Evolutionary conservation across 2,329 filamentous ascomycete species (phyloP), one percentile per base, ranked within the genome.

Genomic region (Ascochyta clinopodiicola): DNA sequence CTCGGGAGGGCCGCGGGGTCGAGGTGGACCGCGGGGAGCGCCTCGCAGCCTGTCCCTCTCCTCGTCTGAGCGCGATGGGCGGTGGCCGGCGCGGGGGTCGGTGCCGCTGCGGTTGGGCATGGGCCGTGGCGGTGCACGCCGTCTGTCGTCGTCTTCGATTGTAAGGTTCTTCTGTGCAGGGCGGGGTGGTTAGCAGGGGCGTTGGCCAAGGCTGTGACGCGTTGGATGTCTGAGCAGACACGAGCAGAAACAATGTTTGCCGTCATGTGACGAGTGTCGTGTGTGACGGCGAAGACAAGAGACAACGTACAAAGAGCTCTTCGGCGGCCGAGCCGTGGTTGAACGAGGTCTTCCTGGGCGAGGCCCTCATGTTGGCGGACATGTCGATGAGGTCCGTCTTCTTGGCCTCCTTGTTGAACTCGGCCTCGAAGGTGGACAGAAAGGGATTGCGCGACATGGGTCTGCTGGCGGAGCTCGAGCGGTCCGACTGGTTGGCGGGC

Each of bases 381-480:
- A 76, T 75, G 68, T 75, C 71, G 52, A 74, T 69, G 32, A 75
- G 61, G 40, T 72, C 61, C 4, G 64, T 47, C 37, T 60, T 63
- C 29, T 62, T 46, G 21, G 72, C 71, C 61, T 74, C 66, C 57
- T 74, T 76, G 70, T 71, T 73, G 54, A 74, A 73, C 48, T 78
- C 70, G 46, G 75, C 68, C 61, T 77, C 76, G 61, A 80, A 79
- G 55, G 82, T 80, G 66, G 89, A 88, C 61, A 92, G 82, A 72
- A 93, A 93, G 32, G 90, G 90, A 67, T 93, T 93, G 74, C 86
- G 85, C 66, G 89, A 91, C 55, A 86, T 76, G 51, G 87, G 88
- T 69, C 87, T 83, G 75, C 86, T 84, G 76, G 86, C 84, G 83
- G 86, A 61, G 47, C 61, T 67, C 46, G 60, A 62, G 57, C 64